Evolutionary conservation across 83 land plant species (phyloP).

Genomic region (Larix sibirica): DNA sequence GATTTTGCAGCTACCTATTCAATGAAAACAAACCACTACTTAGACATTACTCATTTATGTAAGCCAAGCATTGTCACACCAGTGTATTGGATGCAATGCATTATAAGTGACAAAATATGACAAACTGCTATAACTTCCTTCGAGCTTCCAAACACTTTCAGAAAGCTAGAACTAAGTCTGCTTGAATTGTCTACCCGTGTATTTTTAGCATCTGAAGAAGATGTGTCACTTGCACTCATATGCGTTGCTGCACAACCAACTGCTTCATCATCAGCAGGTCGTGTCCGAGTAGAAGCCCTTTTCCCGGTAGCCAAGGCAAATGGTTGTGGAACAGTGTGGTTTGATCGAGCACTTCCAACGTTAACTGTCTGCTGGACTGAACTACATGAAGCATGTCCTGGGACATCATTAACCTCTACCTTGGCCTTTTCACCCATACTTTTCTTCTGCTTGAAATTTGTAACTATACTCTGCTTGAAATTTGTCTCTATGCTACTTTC

Average conservation of each 20-base stretch:
- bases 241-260: constrained; percentile 8
- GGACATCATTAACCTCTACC: background rate
- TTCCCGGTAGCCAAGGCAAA: constrained; percentile 57
- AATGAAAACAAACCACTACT: constrained; percentile 1
- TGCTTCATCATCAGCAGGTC: constrained; percentile 8
- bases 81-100: background rate
- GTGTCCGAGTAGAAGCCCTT: constrained; percentile 35
- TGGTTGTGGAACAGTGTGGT: constrained; percentile 37
- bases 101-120: background rate
- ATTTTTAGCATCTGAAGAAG: background rate
- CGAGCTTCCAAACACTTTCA: background rate
- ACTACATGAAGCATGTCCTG: background rate
- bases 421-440: background rate
- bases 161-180: background rate
- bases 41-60: background rate
- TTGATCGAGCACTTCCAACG: constrained; percentile 23
- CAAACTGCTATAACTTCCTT: background rate
- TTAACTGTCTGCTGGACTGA: background rate
- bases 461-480: background rate
- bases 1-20: background rate
- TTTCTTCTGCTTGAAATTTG: constrained; percentile 1
- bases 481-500: background rate
- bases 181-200: background rate
- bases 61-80: background rate
- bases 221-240: background rate